These are phyloP conservation scores for Chalciporus piperatus DNA, from an alignment of 768 basidiomycete genomes.

Conservation along the genomic window DNA sequence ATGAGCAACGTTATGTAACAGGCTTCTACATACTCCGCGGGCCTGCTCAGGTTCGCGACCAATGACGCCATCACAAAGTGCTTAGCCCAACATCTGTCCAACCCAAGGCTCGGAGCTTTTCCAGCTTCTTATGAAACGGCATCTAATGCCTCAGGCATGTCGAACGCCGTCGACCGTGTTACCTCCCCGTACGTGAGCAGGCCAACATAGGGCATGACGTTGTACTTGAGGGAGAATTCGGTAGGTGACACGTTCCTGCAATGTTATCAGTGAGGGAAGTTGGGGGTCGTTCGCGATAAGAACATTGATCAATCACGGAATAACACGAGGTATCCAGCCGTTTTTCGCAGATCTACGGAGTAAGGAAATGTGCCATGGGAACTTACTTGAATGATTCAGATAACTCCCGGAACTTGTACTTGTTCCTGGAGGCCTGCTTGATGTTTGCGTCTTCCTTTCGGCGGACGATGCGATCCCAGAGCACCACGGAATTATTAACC, in stretches of 20 bases:
- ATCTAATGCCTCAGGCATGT: constrained; percentile 32
- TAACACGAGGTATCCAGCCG: constrained; percentile 20
- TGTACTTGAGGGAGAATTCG: constrained; percentile 77
- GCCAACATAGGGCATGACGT: constrained; percentile 89
- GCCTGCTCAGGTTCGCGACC: neutral
- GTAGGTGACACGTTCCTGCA: constrained; percentile 62
- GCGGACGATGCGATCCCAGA: constrained; percentile 92
- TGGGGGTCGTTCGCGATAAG: constrained; percentile 12
- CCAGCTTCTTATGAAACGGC: constrained; percentile 23
- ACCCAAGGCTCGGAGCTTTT: neutral
- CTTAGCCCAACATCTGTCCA: neutral
- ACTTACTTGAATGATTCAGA: constrained; percentile 74
- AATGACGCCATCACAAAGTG: constrained; percentile 14
- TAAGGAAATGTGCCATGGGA: constrained; percentile 1
- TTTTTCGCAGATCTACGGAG: neutral
- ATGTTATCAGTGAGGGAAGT: constrained; percentile 17
- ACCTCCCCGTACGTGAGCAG: constrained; percentile 76
- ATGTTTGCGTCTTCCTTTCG: constrained; percentile 72
- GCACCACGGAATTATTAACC: constrained; percentile 75
- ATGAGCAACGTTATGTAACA: constrained; percentile 19
- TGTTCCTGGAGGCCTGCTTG: constrained; percentile 54
- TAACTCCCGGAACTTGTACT: constrained; percentile 79
- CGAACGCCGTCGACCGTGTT: constrained; percentile 41
- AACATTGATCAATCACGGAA: constrained; percentile 9
- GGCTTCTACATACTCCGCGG: constrained; percentile 15